Base-by-base conservation (phyloP, 2,329 filamentous ascomycete species). In the Pseudomassariella vexata region DNA sequence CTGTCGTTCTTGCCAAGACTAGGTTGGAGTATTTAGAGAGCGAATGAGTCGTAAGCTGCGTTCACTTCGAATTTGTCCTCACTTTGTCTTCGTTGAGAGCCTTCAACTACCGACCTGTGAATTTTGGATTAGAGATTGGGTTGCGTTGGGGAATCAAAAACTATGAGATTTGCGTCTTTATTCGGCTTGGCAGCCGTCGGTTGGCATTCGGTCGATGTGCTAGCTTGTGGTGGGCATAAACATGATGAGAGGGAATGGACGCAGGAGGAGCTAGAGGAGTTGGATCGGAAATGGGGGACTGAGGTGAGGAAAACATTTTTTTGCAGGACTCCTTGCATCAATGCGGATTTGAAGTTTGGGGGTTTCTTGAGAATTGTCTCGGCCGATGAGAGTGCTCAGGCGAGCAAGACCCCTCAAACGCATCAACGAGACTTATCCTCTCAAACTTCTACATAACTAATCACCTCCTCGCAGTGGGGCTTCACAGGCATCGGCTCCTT, bases 401-500 rank as follows among this genome's bases (percentile, higher is more conserved):
- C n/a, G n/a, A n/a, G n/a, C n/a, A n/a, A n/a, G n/a, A n/a, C n/a
- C n/a, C n/a, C n/a, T n/a, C n/a, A n/a, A n/a, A n/a, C n/a, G n/a
- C n/a, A n/a, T n/a, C n/a, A n/a, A n/a, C n/a, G 20, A 8, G 12
- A 19, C 19, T 8, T 21, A 24, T 17, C 3, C n/a, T 16, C 24
- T 36, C 22, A 28, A 19, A 27, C 29, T 29, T 27, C 17, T 28
- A 36, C 36, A 44, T 18, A 38, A 32, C 19, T 35, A 11, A 19
- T 26, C 7, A 25, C 17, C 11, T 16, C 20, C 15, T 23, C 20
- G 11, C 26, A 71, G 65, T 70, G 76, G 76, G 68, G 67, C 1
- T 92, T 86, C 55, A 71, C 73, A 18, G 85, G 85, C 37, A 84
- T 92, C 41, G 78, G 79, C 32, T 79, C 79, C 21, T 88, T 86